Percentiles rank a stretch among this genome's conserved stretches.
phyloP scores from a whole-genome alignment of 2,329 filamentous ascomycete species.

The Cadophora malorum region DNA sequence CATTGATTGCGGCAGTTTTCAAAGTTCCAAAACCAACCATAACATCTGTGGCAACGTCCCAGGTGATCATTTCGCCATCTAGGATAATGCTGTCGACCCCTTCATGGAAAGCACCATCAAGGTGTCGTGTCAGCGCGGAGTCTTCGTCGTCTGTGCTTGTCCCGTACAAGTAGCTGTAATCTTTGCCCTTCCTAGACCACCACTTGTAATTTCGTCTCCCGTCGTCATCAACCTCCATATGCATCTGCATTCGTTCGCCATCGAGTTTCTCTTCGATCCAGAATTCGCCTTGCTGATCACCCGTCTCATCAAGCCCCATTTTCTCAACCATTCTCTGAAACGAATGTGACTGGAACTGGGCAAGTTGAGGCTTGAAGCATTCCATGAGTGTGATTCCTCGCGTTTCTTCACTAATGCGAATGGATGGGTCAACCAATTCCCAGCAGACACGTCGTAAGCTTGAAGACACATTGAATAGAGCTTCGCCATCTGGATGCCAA shows the following conservation, averaged over 20 bases:
- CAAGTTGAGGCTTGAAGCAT: conserved; percentile 95
- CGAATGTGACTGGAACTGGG: conserved; percentile 85
- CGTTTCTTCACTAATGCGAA: conserved; percentile 77
- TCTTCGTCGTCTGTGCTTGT: conserved; percentile 74
- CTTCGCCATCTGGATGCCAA: conserved; percentile 81
- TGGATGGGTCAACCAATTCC: conserved; percentile 79
- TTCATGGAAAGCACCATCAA: conserved; percentile 76
- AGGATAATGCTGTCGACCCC: conserved; percentile 87
- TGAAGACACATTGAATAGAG: conserved; percentile 87
- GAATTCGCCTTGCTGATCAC: conserved; percentile 76
- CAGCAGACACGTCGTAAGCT: conserved; percentile 91
- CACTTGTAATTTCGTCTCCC: conserved; percentile 81
- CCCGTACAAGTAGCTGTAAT: conserved; percentile 95
- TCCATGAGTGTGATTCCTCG: conserved; percentile 84
- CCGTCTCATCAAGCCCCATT: conserved; percentile 56
- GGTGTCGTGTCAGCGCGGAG: conserved; percentile 79
- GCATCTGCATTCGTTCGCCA: conserved; percentile 95
- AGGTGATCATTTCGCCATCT: conserved; percentile 98
- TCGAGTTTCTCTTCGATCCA: conserved; percentile 99
- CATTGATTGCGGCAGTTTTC: conserved; percentile 85
- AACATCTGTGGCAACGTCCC: conserved; percentile 85
- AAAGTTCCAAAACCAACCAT: conserved; percentile 91
- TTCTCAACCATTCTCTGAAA: conserved; percentile 81
- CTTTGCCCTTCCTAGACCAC: conserved; percentile 95
- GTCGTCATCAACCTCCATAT: conserved; percentile 77